Percentiles rank a stretch among this genome's conserved stretches.
These are phyloP conservation scores for Clonostachys solani DNA, from an alignment of 2,329 filamentous ascomycete genomes.

Conservation along the genomic window DNA sequence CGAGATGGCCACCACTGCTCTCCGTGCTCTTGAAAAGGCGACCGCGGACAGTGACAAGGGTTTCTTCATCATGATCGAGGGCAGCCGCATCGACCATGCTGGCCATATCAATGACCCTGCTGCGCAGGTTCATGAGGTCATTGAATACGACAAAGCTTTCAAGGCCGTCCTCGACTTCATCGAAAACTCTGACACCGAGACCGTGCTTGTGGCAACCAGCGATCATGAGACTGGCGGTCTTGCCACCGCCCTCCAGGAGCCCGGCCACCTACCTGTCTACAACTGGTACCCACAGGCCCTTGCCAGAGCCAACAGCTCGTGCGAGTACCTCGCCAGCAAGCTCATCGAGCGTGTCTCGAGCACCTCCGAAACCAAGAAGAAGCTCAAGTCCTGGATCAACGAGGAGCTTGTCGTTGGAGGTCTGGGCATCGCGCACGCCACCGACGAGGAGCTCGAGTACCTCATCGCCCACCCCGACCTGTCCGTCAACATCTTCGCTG, in stretches of 20 bases:
- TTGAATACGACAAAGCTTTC: slow-evolving; percentile 92
- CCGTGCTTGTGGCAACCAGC: slow-evolving; percentile 82
- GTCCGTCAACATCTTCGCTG: slow-evolving; percentile 61
- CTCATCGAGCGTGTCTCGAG: slow-evolving; percentile 55
- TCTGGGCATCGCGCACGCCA: slow-evolving; percentile 74
- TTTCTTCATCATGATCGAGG: slow-evolving; percentile 99
- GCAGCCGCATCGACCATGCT: slow-evolving; percentile 92
- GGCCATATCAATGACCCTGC: slow-evolving; percentile 82
- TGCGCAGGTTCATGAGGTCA: slow-evolving; percentile 82
- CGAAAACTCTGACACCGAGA: slow-evolving; percentile 65
- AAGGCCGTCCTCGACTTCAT: slow-evolving; percentile 81
- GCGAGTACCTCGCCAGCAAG: slow-evolving; percentile 63
- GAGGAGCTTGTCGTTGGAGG: slow-evolving; percentile 61
- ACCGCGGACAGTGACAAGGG: slow-evolving; percentile 83
- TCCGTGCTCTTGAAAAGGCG: slow-evolving; percentile 74
- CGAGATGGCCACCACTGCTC: slow-evolving; percentile 84
- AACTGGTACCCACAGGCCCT: slow-evolving; percentile 81
- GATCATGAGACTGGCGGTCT: slow-evolving; percentile 97
- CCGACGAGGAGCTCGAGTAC: slow-evolving; percentile 63
- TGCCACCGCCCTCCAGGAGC: slow-evolving; percentile 67
- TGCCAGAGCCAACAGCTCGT: slow-evolving; percentile 70
- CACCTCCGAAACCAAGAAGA: slow-evolving; percentile 12
- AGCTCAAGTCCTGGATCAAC: slow-evolving; percentile 62
- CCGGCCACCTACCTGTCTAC: slow-evolving; percentile 50
- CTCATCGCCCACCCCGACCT: slow-evolving; percentile 55